Evolutionary conservation across 768 basidiomycete genomes (phyloP).

Genomic region (Lactarius hengduanensis): DNA sequence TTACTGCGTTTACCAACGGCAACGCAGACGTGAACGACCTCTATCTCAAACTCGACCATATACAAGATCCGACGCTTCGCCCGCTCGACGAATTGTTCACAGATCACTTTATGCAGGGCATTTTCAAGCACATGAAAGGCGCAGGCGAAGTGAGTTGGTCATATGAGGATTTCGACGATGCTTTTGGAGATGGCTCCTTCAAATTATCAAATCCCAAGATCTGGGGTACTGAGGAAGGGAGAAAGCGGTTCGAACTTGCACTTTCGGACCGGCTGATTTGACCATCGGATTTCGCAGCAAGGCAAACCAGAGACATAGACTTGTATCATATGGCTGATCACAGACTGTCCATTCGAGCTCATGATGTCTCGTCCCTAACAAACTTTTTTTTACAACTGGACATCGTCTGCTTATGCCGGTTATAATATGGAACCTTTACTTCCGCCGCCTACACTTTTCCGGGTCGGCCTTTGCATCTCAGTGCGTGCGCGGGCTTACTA

Average conservation of each 20-base stretch:
- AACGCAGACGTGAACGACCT: slow-evolving; percentile 1
- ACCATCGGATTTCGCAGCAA: slow-evolving; percentile 4
- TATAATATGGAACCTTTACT: not conserved
- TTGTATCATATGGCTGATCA: no score
- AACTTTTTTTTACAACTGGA: no score
- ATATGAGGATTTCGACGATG: not conserved
- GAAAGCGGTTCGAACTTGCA: not conserved
- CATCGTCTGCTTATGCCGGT: no score
- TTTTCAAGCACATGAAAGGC: slow-evolving; percentile 8
- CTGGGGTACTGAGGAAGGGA: slow-evolving; percentile 13
- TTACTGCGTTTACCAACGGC: slow-evolving; percentile 14
- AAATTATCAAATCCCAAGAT: not conserved
- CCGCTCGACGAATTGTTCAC: slow-evolving; percentile 18
- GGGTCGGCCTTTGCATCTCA: not conserved
- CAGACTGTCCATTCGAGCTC: no score
- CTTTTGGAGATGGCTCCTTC: not conserved
- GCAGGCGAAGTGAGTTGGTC: not conserved
- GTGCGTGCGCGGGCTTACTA: not conserved
- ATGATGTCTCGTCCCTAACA: no score
- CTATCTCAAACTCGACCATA: slow-evolving; percentile 10
- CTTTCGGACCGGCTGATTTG: slow-evolving; percentile 5
- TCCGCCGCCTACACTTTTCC: not conserved
- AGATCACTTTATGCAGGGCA: slow-evolving; percentile 13
- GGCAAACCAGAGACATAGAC: no score
- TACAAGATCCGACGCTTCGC: slow-evolving; percentile 5